Evolutionary conservation across 2,329 filamentous ascomycete genomes (phyloP).

Genomic region (Spiromastix sp.): DNA sequence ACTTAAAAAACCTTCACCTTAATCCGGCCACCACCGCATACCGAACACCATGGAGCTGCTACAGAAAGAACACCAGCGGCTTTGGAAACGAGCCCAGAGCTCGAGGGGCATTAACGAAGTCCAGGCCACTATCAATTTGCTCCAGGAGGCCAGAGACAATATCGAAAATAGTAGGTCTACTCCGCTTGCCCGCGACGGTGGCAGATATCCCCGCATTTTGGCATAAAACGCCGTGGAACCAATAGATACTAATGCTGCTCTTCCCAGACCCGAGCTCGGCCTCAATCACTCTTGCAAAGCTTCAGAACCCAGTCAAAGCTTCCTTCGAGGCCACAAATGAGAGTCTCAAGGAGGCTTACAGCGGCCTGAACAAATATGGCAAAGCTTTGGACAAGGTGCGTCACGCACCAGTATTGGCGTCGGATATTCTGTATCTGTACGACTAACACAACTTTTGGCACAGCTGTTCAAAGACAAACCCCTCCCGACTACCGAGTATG

Average conservation of each 20-base stretch:
- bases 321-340: constrained; percentile 71
- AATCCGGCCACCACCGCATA: neutral
- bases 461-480: constrained; percentile 59
- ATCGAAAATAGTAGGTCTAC: constrained; percentile 53
- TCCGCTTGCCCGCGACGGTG: no score
- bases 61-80: constrained; percentile 62
- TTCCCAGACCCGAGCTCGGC: constrained; percentile 56
- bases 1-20: neutral
- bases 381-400: constrained; percentile 73
- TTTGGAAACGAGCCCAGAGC: constrained; percentile 59
- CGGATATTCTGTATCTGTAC: constrained; percentile 1
- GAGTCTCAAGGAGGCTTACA: constrained; percentile 72
- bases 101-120: constrained; percentile 66
- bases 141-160: constrained; percentile 61
- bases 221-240: no score
- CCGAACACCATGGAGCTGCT: constrained; percentile 58
- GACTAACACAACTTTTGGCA: constrained; percentile 3
- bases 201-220: no score
- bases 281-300: constrained; percentile 64
- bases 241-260: constrained; percentile 13
- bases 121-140: constrained; percentile 68
- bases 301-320: constrained; percentile 76
- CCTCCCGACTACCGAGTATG: constrained; percentile 65
- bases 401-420: no score
- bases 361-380: constrained; percentile 70